phyloP scores from a whole-genome alignment of 768 basidiomycete species.

The Mycena chlorophos region DNA sequence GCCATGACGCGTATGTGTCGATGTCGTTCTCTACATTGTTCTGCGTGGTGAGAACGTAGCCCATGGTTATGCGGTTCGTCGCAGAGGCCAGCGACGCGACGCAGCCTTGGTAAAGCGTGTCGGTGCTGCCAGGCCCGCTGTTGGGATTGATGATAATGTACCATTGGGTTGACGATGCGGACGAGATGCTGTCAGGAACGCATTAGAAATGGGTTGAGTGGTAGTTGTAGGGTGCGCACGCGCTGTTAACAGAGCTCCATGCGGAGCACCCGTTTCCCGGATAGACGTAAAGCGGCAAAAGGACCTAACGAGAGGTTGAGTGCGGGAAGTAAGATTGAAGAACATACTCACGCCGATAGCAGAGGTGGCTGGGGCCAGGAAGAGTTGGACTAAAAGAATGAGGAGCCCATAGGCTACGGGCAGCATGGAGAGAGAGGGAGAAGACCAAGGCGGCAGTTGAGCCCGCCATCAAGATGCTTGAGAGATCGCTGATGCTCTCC shows the following conservation, averaged over 20 bases:
- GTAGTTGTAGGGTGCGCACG: neutral
- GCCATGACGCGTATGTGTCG: conserved; percentile 29
- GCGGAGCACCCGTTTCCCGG: conserved; percentile 5
- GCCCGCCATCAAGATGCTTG: too few relatives aligned
- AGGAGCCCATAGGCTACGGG: neutral
- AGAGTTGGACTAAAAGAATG: conserved; percentile 2
- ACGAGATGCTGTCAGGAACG: conserved; percentile 18
- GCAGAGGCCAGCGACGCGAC: conserved; percentile 21
- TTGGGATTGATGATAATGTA: conserved; percentile 30
- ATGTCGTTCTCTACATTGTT: conserved; percentile 23
- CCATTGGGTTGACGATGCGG: conserved; percentile 24
- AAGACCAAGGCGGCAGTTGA: too few relatives aligned
- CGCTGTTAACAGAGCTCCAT: conserved; percentile 6
- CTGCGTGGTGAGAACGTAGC: conserved; percentile 24
- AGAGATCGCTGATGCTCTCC: too few relatives aligned
- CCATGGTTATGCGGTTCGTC: conserved; percentile 24
- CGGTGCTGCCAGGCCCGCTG: conserved; percentile 25
- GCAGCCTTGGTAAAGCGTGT: conserved; percentile 26
- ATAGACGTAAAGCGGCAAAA: conserved; percentile 6
- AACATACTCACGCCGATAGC: neutral
- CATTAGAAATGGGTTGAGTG: neutral
- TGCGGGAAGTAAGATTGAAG: neutral
- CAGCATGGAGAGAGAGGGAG: neutral
- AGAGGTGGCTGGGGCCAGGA: neutral
- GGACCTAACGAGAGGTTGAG: neutral